Evolutionary conservation across 2,329 filamentous ascomycete genomes (phyloP).

Genomic region (Colletotrichum sp.): DNA sequence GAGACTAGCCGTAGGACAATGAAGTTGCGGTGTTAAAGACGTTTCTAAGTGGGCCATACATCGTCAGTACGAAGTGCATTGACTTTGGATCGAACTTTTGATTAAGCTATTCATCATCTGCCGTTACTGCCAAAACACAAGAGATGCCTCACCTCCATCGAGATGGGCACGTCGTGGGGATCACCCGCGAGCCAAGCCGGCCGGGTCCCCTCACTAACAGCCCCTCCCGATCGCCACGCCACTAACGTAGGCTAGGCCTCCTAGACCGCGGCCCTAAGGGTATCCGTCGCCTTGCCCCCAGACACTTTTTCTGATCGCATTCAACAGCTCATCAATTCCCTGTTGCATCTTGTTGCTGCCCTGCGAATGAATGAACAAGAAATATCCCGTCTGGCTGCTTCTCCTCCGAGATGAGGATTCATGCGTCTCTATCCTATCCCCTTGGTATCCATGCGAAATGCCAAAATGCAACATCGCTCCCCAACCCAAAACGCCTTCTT

Average conservation of each 20-base stretch:
- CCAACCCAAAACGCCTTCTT: neutral
- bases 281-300: neutral
- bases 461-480: neutral
- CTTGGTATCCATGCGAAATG: neutral
- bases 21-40: neutral
- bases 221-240: slow-evolving; percentile 18
- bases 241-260: neutral
- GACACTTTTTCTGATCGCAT: neutral
- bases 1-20: neutral
- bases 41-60: neutral
- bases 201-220: neutral
- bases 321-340: neutral
- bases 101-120: neutral
- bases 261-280: neutral
- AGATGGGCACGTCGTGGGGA: neutral
- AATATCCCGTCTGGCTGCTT: neutral
- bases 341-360: neutral
- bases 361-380: neutral
- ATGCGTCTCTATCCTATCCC: neutral
- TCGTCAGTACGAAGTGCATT: neutral
- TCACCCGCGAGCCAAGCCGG: neutral
- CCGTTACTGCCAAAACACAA: neutral
- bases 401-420: neutral
- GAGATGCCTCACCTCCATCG: neutral
- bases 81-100: neutral